Base-by-base conservation (phyloP, 2,329 filamentous ascomycete species). In the Exophiala aquamarina region DNA sequence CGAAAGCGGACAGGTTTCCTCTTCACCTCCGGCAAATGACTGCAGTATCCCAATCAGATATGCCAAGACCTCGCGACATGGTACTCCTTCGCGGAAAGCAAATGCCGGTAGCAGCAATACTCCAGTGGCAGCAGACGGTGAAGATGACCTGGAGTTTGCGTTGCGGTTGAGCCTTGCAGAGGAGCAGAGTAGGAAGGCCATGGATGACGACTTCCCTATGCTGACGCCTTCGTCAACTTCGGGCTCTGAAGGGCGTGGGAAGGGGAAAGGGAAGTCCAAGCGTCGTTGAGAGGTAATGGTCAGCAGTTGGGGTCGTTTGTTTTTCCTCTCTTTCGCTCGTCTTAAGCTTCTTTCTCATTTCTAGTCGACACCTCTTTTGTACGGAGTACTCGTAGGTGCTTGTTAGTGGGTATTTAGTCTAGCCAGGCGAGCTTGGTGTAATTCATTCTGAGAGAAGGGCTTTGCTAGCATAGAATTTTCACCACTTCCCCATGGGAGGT, bases 131-230 rank as follows among this genome's bases (percentile, higher is more conserved):
- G 31, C 72, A 61, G 57, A 66, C 31, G 77, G 81, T 58, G 65
- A 78, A 52, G 72, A 74, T 35, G 81, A 84, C 62, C 59, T 85
- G 23, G 78, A 83, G 50, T 79, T 81, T 60, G 81, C 81, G 1
- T 65, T 84, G 52, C 79, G 81, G 61, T 61, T 84, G 19, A 84
- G 82, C 61, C 67, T 84, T 40, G 80, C 74, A 1, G 81, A 84
- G 58, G 75, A 81, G 56, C 69, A 77, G 60, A 78, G 76, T 59
- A 66, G 70, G 35, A 64, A 64, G 40, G 66, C 40, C 6, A 50
- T 49, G 19, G 54, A 55, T 17, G 54, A 58, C 26, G 59, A 61
- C 15, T 63, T 63, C 47, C 68, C 67, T 10, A 54, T 56, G 7
- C 47, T 70, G 35, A 40, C 32, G 11, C 28, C 40, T n/a, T 33